Evolutionary conservation across 257 asterid species (phyloP).

Genomic region (Haberlea rhodopensis): DNA sequence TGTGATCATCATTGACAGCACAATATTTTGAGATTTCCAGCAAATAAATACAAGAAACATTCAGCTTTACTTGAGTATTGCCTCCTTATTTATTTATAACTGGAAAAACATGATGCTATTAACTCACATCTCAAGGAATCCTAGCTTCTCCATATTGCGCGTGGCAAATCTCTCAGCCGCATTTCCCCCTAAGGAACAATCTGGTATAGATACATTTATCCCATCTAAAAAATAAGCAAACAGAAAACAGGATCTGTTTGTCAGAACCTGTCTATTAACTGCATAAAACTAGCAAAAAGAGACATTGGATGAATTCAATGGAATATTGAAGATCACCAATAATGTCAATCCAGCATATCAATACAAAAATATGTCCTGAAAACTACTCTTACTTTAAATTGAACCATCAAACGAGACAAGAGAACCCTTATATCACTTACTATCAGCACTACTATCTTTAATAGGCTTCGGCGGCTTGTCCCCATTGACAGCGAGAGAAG

Average conservation of each 20-base stretch:
- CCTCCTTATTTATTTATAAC: background rate
- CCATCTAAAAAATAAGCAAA: constrained; percentile 40
- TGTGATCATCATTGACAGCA: constrained; percentile 12
- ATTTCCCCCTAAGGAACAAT: constrained; percentile 41
- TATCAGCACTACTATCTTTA: constrained; percentile 29
- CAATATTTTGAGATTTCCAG: constrained; percentile 7
- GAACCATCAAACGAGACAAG: background rate
- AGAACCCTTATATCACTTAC: constrained; percentile 43
- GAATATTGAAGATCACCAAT: constrained; percentile 6
- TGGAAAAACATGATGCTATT: constrained; percentile 8
- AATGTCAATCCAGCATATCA: constrained; percentile 4
- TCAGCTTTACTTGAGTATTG: background rate
- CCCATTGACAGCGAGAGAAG: constrained; percentile 25
- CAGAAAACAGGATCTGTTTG: background rate
- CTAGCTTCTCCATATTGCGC: constrained; percentile 66
- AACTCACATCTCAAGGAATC: constrained; percentile 76
- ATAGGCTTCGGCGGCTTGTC: constrained; percentile 32
- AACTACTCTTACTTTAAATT: background rate
- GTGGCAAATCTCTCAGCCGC: constrained; percentile 61
- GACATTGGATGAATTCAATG: background rate
- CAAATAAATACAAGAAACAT: background rate
- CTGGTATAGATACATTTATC: constrained; percentile 37
- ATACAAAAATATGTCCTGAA: background rate
- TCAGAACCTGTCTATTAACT: constrained; percentile 2
- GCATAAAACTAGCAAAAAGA: constrained; percentile 14